These are phyloP conservation scores for Clarkia xantiana DNA, from an alignment of 345 rosid species.

Conservation along the genomic window DNA sequence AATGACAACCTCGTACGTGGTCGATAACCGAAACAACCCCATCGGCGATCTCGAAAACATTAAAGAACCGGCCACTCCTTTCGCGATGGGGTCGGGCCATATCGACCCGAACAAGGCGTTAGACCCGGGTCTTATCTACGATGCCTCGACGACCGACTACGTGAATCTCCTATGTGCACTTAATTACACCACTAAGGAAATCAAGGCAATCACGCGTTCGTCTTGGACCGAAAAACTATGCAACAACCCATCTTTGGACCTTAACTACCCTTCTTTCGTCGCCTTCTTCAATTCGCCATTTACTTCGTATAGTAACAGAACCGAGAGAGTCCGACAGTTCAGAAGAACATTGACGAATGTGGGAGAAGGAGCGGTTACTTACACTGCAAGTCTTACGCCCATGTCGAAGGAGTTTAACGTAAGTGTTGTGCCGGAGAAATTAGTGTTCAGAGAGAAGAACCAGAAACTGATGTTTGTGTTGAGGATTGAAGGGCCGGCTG, in stretches of 20 bases:
- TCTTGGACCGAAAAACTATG: slow-evolving; percentile 18
- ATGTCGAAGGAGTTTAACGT: slow-evolving; percentile 22
- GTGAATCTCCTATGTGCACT: slow-evolving; percentile 31
- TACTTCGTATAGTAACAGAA: slow-evolving; percentile 1
- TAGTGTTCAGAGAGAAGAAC: slow-evolving; percentile 25
- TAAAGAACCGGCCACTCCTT: slow-evolving; percentile 19
- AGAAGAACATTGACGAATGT: slow-evolving; percentile 43
- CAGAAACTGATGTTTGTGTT: slow-evolving; percentile 32
- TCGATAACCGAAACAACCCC: slow-evolving; percentile 14
- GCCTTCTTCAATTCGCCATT: slow-evolving; percentile 19
- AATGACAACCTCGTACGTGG: slow-evolving; percentile 32
- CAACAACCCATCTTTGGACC: slow-evolving; percentile 25
- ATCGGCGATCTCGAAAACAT: slow-evolving; percentile 17
- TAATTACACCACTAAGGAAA: slow-evolving; percentile 29
- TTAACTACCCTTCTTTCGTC: slow-evolving; percentile 51
- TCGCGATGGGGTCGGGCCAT: slow-evolving; percentile 47
- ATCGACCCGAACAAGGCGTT: slow-evolving; percentile 39
- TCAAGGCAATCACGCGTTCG: slow-evolving; percentile 29
- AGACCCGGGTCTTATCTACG: slow-evolving; percentile 44
- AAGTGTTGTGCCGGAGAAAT: slow-evolving; percentile 17
- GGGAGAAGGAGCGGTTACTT: slow-evolving; percentile 20
- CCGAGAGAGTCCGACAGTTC: slow-evolving; percentile 13
- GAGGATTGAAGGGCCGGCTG: slow-evolving; percentile 19
- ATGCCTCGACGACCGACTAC: slow-evolving; percentile 26
- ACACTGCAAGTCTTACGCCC: slow-evolving; percentile 16